Conservation (phyloP, 768 basidiomycete genomes). For the Mycena indigotica region DNA sequence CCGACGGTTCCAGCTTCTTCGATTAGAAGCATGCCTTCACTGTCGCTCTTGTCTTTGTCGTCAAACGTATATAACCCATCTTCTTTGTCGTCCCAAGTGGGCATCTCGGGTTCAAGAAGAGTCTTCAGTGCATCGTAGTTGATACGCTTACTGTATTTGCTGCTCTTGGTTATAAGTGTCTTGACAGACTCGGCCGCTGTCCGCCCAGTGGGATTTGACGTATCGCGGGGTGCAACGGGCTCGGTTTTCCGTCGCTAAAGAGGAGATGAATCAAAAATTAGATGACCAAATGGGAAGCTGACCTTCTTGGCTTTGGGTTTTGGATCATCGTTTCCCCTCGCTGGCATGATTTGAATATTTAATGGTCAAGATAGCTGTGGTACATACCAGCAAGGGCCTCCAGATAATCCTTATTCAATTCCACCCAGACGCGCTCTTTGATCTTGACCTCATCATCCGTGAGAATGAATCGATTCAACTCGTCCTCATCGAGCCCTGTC, state of each 20-base stretch:
- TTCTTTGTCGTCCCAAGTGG: constrained; percentile 47
- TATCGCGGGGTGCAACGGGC: constrained; percentile 67
- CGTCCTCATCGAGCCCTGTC: constrained; percentile 84
- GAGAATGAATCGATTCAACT: constrained; percentile 79
- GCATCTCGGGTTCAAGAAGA: constrained; percentile 59
- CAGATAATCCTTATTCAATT: constrained; percentile 88
- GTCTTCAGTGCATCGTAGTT: constrained; percentile 89
- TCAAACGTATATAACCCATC: constrained; percentile 44
- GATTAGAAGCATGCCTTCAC: constrained; percentile 35
- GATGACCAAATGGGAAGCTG: constrained; percentile 50
- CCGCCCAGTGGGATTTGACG: constrained; percentile 65
- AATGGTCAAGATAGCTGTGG: constrained; percentile 35
- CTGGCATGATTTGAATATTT: constrained; percentile 50
- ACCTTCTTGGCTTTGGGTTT: constrained; percentile 75
- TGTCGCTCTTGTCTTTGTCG: constrained; percentile 46
- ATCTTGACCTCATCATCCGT: constrained; percentile 79
- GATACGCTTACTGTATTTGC: constrained; percentile 88
- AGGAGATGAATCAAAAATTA: constrained; percentile 32
- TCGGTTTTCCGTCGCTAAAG: constrained; percentile 68
- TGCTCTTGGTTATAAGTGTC: constrained; percentile 80
- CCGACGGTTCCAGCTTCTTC: constrained; percentile 46
- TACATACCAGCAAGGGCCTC: constrained; percentile 80
- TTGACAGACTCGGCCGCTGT: constrained; percentile 79
- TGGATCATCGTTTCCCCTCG: constrained; percentile 56
- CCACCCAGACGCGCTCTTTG: constrained; percentile 93